Evolutionary conservation across 2,329 filamentous ascomycete genomes (phyloP), one percentile per base, ranked within the genome.

Genomic region (Aspergillus bombycis): DNA sequence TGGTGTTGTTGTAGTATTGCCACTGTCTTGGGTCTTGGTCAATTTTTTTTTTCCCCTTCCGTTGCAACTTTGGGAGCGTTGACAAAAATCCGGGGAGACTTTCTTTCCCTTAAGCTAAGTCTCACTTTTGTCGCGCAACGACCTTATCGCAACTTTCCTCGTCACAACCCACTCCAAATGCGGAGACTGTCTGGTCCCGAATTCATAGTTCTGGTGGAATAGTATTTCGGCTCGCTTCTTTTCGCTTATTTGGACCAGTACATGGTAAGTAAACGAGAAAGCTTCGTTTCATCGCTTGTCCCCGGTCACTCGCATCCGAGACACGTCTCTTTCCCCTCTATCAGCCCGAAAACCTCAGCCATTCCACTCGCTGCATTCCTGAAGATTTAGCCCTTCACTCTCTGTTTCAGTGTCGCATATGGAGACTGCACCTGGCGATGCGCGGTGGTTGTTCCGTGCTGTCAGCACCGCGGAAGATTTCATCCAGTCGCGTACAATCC

Each of bases 141-240:
- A 65, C 67, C 58, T 65, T 63, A 62, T 68, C 67, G 67, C 66
- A 69, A 64, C 65, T 53, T 36, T 52, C 58, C 43, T 41, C 50
- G 38, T 45, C 62, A 32, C 45, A 50, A 48, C 59, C 61, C 43
- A 58, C 65, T 58, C 54, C 65, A 62, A 52, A 68, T 67, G 70
- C 67, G 66, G 71, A 66, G 65, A 52, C 53, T 67, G 45, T 62
- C 62, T 59, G 66, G 58, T 62, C 59, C 62, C 63, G 61, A 65
- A 63, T 65, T 64, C 61, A 60, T 58, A 62, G 64, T 65, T 67
- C 67, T 70, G 67, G 69, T 68, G 69, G 67, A 66, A 70, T 71
- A 71, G 64, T 65, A 62, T 61, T 66, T 71, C 66, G 70, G 67
- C 63, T 72, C 65, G 64, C 67, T 69, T 67, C 65, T 70, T 70